Percentiles rank a stretch among this genome's conserved stretches.
Evolutionary conservation across 2,329 filamentous ascomycete species (phyloP).

Genomic region (Monosporascus ibericus): DNA sequence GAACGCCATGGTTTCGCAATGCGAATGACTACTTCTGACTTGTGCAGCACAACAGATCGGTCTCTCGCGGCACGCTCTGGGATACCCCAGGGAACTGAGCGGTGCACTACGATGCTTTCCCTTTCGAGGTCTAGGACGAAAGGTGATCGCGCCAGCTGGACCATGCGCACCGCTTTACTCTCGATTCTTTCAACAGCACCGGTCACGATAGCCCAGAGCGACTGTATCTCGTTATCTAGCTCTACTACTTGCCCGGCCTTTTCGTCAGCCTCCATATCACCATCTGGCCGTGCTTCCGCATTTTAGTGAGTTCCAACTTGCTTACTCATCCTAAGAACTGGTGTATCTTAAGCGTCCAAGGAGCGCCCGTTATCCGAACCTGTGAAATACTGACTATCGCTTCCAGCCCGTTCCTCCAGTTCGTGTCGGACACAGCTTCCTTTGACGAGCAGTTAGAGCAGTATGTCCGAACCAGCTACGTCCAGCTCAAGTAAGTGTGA

Average conservation of each 20-base stretch:
- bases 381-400: constrained; percentile 7
- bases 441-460: constrained; percentile 71
- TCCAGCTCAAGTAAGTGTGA: constrained; percentile 64
- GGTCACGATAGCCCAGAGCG: constrained; percentile 15
- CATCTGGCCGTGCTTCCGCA: constrained; percentile 21
- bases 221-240: constrained; percentile 29
- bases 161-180: constrained; percentile 10
- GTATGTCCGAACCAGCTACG: constrained; percentile 71
- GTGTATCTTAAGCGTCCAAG: constrained; percentile 5
- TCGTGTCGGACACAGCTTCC: constrained; percentile 65
- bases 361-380: background rate
- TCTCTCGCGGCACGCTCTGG: constrained; percentile 1
- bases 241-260: constrained; percentile 32
- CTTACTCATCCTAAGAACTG: constrained; percentile 6
- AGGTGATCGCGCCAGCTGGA: constrained; percentile 9
- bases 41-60: constrained; percentile 5
- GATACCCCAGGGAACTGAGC: constrained; percentile 2
- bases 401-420: constrained; percentile 74
- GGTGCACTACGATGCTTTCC: constrained; percentile 10
- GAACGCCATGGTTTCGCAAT: constrained; percentile 20
- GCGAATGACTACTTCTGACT: constrained; percentile 10
- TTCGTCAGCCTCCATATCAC: constrained; percentile 30
- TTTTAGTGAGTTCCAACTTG: constrained; percentile 18
- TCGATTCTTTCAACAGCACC: constrained; percentile 17
- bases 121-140: constrained; percentile 2